These are phyloP conservation scores for Epichloe gansuensis DNA, from an alignment of 2,329 filamentous ascomycete genomes.

Conservation along the genomic window DNA sequence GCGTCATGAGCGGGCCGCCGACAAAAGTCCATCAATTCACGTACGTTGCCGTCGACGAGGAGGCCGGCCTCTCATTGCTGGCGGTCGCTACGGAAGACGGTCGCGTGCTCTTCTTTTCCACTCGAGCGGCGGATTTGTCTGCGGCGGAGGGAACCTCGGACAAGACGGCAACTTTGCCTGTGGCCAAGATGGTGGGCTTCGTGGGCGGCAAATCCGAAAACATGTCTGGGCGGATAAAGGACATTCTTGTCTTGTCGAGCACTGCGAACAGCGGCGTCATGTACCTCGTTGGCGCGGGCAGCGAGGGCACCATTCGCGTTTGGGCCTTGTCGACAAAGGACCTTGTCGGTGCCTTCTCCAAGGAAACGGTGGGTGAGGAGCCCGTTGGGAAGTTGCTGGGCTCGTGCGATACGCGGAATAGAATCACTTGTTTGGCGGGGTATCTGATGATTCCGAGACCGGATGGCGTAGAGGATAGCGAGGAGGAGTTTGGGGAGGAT, in stretches of 20 bases:
- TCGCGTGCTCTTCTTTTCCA: slow-evolving; percentile 71
- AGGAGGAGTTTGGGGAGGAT: slow-evolving; percentile 34
- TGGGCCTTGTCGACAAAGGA: slow-evolving; percentile 49
- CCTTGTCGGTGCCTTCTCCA: slow-evolving; percentile 21
- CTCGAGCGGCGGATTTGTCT: slow-evolving; percentile 37
- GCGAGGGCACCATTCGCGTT: slow-evolving; percentile 72
- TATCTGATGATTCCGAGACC: slow-evolving; percentile 71
- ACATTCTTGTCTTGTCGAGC: slow-evolving; percentile 57
- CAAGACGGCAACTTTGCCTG: slow-evolving; percentile 27
- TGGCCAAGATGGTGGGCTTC: slow-evolving; percentile 60
- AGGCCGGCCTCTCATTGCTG: slow-evolving; percentile 37
- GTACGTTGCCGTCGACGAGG: slow-evolving; percentile 49
- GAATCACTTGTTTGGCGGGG: slow-evolving; percentile 78
- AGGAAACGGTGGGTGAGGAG: slow-evolving; percentile 13
- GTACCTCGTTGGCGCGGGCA: slow-evolving; percentile 63
- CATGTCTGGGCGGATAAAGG: slow-evolving; percentile 68
- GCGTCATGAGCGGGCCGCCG: slow-evolving; percentile 51
- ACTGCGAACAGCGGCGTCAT: slow-evolving; percentile 26
- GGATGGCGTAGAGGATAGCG: slow-evolving; percentile 48
- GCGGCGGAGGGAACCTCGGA: slow-evolving; percentile 23
- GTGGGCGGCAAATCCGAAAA: slow-evolving; percentile 62
- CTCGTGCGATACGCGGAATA: slow-evolving; percentile 71
- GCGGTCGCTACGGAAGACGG: slow-evolving; percentile 86
- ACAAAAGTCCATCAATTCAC: slow-evolving; percentile 77
- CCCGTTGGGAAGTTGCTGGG: slow-evolving; percentile 56